These are phyloP conservation scores for Rhodotorula graminis DNA, from an alignment of 768 basidiomycete species.

Conservation along the genomic window DNA sequence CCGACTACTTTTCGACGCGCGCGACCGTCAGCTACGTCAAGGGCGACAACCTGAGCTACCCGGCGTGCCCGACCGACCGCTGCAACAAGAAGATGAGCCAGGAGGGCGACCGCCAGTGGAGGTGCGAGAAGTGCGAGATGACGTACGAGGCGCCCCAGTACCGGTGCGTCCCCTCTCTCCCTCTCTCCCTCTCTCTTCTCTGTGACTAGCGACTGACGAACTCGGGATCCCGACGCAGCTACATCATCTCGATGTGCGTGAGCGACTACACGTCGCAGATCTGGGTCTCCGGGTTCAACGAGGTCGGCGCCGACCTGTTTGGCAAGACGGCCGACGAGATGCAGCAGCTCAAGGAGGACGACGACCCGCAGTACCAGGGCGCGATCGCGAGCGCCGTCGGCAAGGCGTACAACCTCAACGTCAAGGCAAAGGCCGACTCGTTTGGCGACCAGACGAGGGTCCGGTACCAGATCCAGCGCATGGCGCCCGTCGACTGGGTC, in stretches of 20 bases:
- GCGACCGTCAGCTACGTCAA: conserved; percentile 87
- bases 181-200: background rate
- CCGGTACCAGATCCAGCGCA: conserved; percentile 30
- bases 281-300: conserved; percentile 95
- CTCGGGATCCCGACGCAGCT: conserved; percentile 43
- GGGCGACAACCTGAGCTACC: conserved; percentile 67
- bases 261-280: conserved; percentile 84
- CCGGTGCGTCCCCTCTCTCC: conserved; percentile 58
- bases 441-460: conserved; percentile 57
- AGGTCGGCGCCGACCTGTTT: conserved; percentile 71
- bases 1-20: conserved; percentile 71
- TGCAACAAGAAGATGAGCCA: conserved; percentile 89
- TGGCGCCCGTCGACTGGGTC: conserved; percentile 24
- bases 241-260: conserved; percentile 74
- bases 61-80: conserved; percentile 71
- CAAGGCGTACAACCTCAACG: conserved; percentile 71
- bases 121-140: conserved; percentile 87
- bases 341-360: conserved; percentile 63
- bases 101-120: conserved; percentile 61
- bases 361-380: conserved; percentile 59
- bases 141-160: conserved; percentile 66
- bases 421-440: conserved; percentile 79
- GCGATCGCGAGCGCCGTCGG: conserved; percentile 64
- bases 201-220: background rate
- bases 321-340: conserved; percentile 74